These are phyloP conservation scores for Hyaloperonospora brassicae DNA, from an alignment of 352 stramenopile species.

Conservation along the genomic window DNA sequence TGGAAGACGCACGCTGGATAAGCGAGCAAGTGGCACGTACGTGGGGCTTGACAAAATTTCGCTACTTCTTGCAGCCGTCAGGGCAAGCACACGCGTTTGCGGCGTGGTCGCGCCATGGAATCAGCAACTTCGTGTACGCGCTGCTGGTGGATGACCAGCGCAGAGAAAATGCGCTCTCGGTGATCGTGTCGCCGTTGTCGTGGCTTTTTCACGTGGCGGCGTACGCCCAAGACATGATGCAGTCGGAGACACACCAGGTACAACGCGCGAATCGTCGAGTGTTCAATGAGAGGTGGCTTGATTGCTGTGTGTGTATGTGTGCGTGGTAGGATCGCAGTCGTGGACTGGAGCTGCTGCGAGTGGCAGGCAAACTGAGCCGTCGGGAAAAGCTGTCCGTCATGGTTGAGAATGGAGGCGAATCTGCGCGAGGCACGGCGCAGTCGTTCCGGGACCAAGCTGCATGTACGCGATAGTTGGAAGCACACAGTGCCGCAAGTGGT, in stretches of 20 bases:
- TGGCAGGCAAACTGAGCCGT: slow-evolving; percentile 13
- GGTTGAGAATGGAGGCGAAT: background rate
- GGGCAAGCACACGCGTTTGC: slow-evolving; percentile 52
- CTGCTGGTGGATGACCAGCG: slow-evolving; percentile 22
- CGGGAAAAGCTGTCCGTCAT: slow-evolving; percentile 13
- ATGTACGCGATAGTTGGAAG: slow-evolving; percentile 7
- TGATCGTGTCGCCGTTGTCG: slow-evolving; percentile 32
- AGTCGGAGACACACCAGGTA: slow-evolving; percentile 30
- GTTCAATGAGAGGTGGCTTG: background rate
- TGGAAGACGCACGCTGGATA: slow-evolving; percentile 33
- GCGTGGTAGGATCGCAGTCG: slow-evolving; percentile 21
- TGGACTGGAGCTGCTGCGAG: slow-evolving; percentile 27
- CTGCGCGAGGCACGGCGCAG: background rate
- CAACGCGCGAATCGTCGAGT: background rate
- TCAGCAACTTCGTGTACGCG: slow-evolving; percentile 30
- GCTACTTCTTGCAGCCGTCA: slow-evolving; percentile 44
- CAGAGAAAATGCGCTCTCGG: slow-evolving; percentile 6
- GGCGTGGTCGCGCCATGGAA: slow-evolving; percentile 46
- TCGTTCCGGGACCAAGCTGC: slow-evolving; percentile 18
- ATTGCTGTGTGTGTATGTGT: background rate
- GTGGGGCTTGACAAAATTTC: slow-evolving; percentile 31
- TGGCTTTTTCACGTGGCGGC: slow-evolving; percentile 40
- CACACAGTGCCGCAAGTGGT: background rate
- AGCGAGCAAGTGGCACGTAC: slow-evolving; percentile 15
- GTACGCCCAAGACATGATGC: slow-evolving; percentile 35